Percentiles rank a stretch among this genome's conserved stretches.
phyloP scores from a whole-genome alignment of 805 yeast species.

The Lachancea dasiensis region DNA sequence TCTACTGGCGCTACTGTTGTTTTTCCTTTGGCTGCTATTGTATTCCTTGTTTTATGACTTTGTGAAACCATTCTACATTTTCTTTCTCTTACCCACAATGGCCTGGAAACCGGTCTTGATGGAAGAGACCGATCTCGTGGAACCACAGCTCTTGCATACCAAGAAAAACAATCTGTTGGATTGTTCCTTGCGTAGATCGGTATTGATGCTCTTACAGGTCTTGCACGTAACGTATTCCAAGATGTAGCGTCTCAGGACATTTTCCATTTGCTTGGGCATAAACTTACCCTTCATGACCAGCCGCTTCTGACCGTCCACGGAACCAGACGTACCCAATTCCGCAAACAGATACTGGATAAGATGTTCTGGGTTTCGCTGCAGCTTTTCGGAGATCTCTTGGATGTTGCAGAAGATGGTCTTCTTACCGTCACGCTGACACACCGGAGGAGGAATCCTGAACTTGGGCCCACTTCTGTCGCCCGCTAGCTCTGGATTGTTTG shows the following conservation, averaged over 20 bases:
- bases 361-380: slow-evolving; percentile 96
- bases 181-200: slow-evolving; percentile 90
- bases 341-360: slow-evolving; percentile 95
- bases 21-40: too few species aligned
- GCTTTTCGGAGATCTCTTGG: slow-evolving; percentile 86
- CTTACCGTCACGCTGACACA: slow-evolving; percentile 96
- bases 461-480: slow-evolving; percentile 91
- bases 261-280: slow-evolving; percentile 96
- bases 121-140: slow-evolving; percentile 92
- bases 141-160: slow-evolving; percentile 97
- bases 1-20: not conserved
- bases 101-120: slow-evolving; percentile 99
- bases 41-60: too few species aligned
- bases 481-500: slow-evolving; percentile 96
- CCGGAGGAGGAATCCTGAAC: slow-evolving; percentile 96
- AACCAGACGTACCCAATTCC: slow-evolving; percentile 98
- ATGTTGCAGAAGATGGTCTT: slow-evolving; percentile 95
- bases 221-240: slow-evolving; percentile 97
- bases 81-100: slow-evolving; percentile 86
- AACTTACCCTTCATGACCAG: slow-evolving; percentile 96
- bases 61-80: too few species aligned
- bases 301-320: slow-evolving; percentile 96
- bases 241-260: slow-evolving; percentile 92
- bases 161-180: slow-evolving; percentile 94
- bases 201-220: slow-evolving; percentile 97